Evolutionary conservation across 208 protist genomes (phyloP).

Genomic region (Leishmania braziliensis): DNA sequence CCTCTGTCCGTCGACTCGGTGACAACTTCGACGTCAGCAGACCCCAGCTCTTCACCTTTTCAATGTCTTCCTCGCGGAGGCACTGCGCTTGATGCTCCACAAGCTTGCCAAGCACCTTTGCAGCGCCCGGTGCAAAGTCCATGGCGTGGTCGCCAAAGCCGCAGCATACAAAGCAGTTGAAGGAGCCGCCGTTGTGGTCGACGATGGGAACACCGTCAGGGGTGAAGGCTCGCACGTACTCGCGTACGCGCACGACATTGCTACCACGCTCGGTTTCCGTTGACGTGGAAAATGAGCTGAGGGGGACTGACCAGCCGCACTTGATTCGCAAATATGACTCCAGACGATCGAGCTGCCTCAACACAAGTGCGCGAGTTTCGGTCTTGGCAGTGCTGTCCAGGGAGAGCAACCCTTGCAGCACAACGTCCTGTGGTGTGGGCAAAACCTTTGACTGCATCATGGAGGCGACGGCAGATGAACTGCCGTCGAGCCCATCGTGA

Average conservation of each 20-base stretch:
- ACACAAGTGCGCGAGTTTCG: constrained; percentile 8
- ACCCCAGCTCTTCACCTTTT: constrained; percentile 31
- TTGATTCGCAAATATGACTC: constrained; percentile 67
- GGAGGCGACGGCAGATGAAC: constrained; percentile 4
- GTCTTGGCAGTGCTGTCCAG: constrained; percentile 46
- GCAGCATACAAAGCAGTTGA: constrained; percentile 87
- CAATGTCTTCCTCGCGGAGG: constrained; percentile 52
- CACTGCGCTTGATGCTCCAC: constrained; percentile 63
- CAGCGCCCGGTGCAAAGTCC: constrained; percentile 78
- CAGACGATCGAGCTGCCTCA: constrained; percentile 40
- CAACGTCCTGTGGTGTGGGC: constrained; percentile 23
- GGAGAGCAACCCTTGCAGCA: constrained; percentile 60
- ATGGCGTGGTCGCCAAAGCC: constrained; percentile 85
- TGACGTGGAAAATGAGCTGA: neutral
- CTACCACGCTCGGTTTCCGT: neutral
- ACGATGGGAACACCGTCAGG: constrained; percentile 84
- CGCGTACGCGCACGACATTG: constrained; percentile 15
- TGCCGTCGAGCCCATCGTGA: neutral
- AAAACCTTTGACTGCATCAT: constrained; percentile 14
- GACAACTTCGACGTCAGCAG: constrained; percentile 38
- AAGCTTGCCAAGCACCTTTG: constrained; percentile 74
- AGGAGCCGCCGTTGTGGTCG: constrained; percentile 64
- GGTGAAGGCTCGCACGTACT: constrained; percentile 77
- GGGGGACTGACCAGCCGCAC: constrained; percentile 43
- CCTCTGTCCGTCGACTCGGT: constrained; percentile 31